Percentiles rank a stretch among this genome's conserved stretches.
phyloP scores from a whole-genome alignment of 2,329 filamentous ascomycete species.

The Ophiostoma sp. region DNA sequence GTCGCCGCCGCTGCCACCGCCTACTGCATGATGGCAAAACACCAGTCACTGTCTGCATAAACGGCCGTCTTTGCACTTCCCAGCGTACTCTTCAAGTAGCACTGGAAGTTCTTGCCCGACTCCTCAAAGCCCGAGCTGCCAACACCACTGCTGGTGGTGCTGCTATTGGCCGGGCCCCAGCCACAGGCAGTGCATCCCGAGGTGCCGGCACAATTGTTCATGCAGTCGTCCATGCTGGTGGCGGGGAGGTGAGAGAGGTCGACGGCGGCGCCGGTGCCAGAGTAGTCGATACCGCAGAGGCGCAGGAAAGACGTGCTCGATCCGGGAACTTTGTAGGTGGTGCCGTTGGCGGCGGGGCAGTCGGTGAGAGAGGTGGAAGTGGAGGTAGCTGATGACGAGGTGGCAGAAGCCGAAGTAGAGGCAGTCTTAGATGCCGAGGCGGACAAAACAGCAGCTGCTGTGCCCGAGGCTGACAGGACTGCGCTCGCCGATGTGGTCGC shows the following conservation, averaged over 20 bases:
- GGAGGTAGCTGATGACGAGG: constrained; percentile 29
- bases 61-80: constrained; percentile 33
- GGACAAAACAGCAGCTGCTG: not conserved
- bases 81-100: constrained; percentile 43
- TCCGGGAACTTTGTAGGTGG: constrained; percentile 44
- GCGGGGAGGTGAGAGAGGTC: constrained; percentile 37
- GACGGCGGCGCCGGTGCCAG: constrained; percentile 37
- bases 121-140: constrained; percentile 29
- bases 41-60: constrained; percentile 38
- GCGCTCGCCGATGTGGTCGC: not conserved
- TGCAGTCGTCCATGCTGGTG: constrained; percentile 42
- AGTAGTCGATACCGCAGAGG: constrained; percentile 50
- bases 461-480: not conserved
- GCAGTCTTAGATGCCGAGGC: not conserved
- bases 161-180: constrained; percentile 39
- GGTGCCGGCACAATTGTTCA: constrained; percentile 43
- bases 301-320: constrained; percentile 46
- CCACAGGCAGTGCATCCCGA: constrained; percentile 40
- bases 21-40: constrained; percentile 40
- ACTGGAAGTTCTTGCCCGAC: constrained; percentile 36
- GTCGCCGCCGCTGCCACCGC: not conserved
- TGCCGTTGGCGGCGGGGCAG: constrained; percentile 48
- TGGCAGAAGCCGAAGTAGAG: constrained; percentile 15
- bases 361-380: constrained; percentile 35
- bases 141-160: constrained; percentile 29